phyloP scores from a whole-genome alignment of 1,284 basidiomycete species.

The Microstroma glucosiphilum region DNA sequence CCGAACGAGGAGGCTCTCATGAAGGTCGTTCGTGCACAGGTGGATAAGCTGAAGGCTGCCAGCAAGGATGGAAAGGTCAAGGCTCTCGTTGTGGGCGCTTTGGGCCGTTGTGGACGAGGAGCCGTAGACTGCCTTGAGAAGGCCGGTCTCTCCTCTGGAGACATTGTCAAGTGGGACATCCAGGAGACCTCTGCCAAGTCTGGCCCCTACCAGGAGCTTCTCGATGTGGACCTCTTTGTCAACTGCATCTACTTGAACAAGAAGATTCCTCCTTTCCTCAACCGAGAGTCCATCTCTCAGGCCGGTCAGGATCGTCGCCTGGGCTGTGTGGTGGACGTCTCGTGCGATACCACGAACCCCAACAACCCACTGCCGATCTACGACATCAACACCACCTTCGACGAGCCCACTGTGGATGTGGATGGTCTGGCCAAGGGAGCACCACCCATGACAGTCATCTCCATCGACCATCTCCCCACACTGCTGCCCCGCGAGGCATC shows the following conservation, averaged over 20 bases:
- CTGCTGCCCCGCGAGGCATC: conserved; percentile 90
- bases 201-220: conserved; percentile 90
- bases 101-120: conserved; percentile 92
- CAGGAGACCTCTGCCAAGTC: conserved; percentile 85
- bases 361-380: conserved; percentile 98
- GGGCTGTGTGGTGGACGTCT: conserved; percentile 88
- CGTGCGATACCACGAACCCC: conserved; percentile 96
- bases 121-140: conserved; percentile 92
- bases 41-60: conserved; percentile 59
- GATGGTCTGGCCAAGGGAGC: conserved; percentile 19
- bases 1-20: conserved; percentile 57
- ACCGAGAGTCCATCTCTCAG: conserved; percentile 64
- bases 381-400: conserved; percentile 89
- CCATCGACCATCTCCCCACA: conserved; percentile 96
- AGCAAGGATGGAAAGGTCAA: conserved; percentile 62
- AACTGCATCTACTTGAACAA: conserved; percentile 98
- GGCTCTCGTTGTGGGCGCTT: conserved; percentile 90
- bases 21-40: conserved; percentile 54
- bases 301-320: conserved; percentile 69
- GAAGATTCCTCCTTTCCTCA: conserved; percentile 82
- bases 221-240: conserved; percentile 93
- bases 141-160: conserved; percentile 72
- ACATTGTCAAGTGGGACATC: conserved; percentile 97
- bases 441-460: conserved; percentile 69
- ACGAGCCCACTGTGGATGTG: conserved; percentile 83